These are phyloP conservation scores for Xylaria sp. DNA, from an alignment of 2,329 filamentous ascomycete genomes.

Conservation along the genomic window DNA sequence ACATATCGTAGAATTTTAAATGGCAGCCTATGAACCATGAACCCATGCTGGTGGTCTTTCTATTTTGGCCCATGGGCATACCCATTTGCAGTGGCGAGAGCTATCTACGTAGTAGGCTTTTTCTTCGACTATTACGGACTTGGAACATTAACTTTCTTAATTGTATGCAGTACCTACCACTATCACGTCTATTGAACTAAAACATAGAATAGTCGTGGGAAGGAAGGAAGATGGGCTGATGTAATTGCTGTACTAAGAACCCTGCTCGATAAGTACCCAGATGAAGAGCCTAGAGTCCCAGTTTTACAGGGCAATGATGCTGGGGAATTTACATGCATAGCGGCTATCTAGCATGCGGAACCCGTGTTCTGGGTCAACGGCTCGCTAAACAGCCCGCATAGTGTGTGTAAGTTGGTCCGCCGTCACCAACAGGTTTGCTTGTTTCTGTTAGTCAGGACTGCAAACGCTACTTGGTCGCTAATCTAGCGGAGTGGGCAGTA, in stretches of 20 bases:
- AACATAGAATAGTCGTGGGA: neutral
- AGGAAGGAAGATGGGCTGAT: neutral
- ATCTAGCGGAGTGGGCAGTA: conserved; percentile 3
- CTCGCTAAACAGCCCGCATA: neutral
- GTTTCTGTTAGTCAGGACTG: neutral
- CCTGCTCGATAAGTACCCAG: neutral
- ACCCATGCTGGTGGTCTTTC: neutral
- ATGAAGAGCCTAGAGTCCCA: neutral
- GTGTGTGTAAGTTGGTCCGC: neutral
- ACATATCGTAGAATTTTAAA: neutral
- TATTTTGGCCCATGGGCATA: conserved; percentile 1
- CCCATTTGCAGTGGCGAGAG: neutral
- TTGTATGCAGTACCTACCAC: neutral
- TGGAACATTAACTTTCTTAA: neutral
- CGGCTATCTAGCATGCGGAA: conserved; percentile 7
- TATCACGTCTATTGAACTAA: neutral
- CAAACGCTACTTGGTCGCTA: neutral
- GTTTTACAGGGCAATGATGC: conserved; percentile 1
- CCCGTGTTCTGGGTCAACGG: conserved; percentile 9
- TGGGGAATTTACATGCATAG: conserved; percentile 8
- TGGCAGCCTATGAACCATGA: neutral
- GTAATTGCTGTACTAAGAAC: neutral
- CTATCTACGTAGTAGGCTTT: neutral
- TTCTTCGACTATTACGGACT: neutral
- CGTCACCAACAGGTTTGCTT: neutral